Evolutionary conservation across 495 filamentous ascomycete genomes (phyloP), one percentile per base, ranked within the genome.

Genomic region (Neurospora sp.): DNA sequence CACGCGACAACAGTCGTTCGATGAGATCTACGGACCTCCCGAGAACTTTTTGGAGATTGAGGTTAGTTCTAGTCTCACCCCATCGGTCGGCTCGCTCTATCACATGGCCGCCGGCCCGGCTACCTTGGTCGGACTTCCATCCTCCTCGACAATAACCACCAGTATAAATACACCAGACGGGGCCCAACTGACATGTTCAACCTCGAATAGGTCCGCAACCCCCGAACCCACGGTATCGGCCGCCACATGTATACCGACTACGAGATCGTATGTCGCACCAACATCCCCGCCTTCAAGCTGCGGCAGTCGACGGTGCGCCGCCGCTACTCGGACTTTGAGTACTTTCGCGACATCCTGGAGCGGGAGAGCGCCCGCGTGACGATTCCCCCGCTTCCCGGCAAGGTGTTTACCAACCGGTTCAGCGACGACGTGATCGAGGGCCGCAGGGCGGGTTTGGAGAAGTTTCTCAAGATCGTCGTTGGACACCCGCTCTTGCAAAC

Each of bases 1-100:
- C 82, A 90, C 90, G 77, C 92, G 95, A 74, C 89, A 91, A 80
- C 96, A 99, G 86, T 94, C 90, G 77, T 99, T 97, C 79, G 96
- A 99, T 84, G 96, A 99, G 87, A 97, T 98, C 80, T 99, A 99
- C 81, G 96, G 94, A 5, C 94, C 94, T 16, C 96, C 96, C 18
- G 96, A 99, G 87, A 99, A 99, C 83, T 97, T 98, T 80, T 88
- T 99, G 44, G 96, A 99, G 85, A 96, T 99, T 65, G 96, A 99
- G 84, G 96, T 98, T 76, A 74, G 86, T 80, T 53, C 40, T 61
- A 44, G 41, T 44, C 41, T 61, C 27, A 61, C 53, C 42, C 53
- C 47, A 22, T 35, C 42, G 10, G 14, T 37, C 18, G 69, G 16
- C 39, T 70, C 65, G 31, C 27, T 45, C 41, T 69, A 42, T 39